Conservation (phyloP, 306 rosid genomes). For the Arachis hypogaea region DNA sequence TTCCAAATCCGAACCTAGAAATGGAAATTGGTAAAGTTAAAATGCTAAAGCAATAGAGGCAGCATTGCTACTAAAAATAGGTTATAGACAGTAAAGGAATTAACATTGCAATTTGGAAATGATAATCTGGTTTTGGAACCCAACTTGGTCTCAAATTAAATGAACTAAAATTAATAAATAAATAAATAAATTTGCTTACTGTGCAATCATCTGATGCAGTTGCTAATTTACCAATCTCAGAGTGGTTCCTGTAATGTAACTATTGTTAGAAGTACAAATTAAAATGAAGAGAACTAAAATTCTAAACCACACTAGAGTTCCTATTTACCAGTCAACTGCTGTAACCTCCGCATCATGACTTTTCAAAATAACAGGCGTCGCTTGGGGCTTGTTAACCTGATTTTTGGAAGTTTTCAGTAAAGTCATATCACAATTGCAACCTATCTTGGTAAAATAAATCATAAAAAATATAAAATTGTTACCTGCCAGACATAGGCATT, state of each 20-base stretch:
- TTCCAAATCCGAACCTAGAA: constrained; percentile 81
- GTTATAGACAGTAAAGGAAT: not conserved
- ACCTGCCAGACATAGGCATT: constrained; percentile 92
- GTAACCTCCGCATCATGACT: constrained; percentile 85
- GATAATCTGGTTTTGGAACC: constrained; percentile 5
- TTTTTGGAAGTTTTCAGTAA: constrained; percentile 33
- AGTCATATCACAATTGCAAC: constrained; percentile 20
- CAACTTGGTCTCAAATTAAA: constrained; percentile 1
- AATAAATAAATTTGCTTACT: constrained; percentile 45
- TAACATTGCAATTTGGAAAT: not conserved
- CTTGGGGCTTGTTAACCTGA: constrained; percentile 77
- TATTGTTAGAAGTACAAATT: constrained; percentile 17
- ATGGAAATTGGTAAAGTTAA: constrained; percentile 7
- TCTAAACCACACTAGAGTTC: constrained; percentile 29
- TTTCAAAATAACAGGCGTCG: constrained; percentile 58
- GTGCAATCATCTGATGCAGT: constrained; percentile 90
- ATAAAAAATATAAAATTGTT: constrained; percentile 27
- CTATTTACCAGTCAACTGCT: constrained; percentile 79
- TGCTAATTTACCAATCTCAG: constrained; percentile 81
- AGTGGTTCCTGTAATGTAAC: constrained; percentile 59
- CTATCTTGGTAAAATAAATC: not conserved
- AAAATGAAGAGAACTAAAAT: constrained; percentile 6
- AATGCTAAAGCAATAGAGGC: constrained; percentile 14
- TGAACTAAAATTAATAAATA: not conserved
- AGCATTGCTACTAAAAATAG: not conserved